Conservation (phyloP, 2,329 filamentous ascomycete species). For the Aplosporella prunicola region DNA sequence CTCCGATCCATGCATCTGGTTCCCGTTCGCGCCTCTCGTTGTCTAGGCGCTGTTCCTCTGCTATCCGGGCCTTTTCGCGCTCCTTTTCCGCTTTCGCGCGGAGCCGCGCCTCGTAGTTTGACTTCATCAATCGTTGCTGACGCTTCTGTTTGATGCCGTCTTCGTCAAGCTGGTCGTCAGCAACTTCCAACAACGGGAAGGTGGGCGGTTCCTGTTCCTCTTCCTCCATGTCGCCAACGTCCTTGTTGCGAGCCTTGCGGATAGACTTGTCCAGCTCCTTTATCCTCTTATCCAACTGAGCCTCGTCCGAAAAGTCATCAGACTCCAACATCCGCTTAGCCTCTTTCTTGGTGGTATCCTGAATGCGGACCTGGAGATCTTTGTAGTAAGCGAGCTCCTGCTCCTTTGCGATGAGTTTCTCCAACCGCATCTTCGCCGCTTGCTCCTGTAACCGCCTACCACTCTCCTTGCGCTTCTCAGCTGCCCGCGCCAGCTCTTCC, state of each 20-base stretch:
- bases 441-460: slow-evolving; percentile 87
- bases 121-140: slow-evolving; percentile 85
- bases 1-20: slow-evolving; percentile 76
- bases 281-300: slow-evolving; percentile 71
- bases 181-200: slow-evolving; percentile 79
- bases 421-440: slow-evolving; percentile 91
- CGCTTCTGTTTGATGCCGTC: slow-evolving; percentile 84
- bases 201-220: slow-evolving; percentile 69
- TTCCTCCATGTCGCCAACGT: slow-evolving; percentile 72
- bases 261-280: slow-evolving; percentile 87
- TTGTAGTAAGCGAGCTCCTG: slow-evolving; percentile 92
- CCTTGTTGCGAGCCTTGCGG: slow-evolving; percentile 82
- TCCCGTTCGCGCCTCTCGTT: slow-evolving; percentile 75
- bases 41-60: slow-evolving; percentile 76
- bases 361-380: slow-evolving; percentile 63
- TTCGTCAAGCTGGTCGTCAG: slow-evolving; percentile 89
- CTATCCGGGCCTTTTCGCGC: slow-evolving; percentile 73
- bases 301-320: slow-evolving; percentile 87
- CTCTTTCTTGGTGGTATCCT: slow-evolving; percentile 76
- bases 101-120: slow-evolving; percentile 83
- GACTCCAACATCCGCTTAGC: slow-evolving; percentile 74
- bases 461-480: slow-evolving; percentile 91
- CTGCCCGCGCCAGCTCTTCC: slow-evolving; percentile 81
- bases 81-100: slow-evolving; percentile 97
- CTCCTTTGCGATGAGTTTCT: slow-evolving; percentile 92